Percentiles rank a stretch among this genome's conserved stretches.
Evolutionary conservation across 805 yeast genomes (phyloP).

Genomic region (Wickerhamiella lipophila): DNA sequence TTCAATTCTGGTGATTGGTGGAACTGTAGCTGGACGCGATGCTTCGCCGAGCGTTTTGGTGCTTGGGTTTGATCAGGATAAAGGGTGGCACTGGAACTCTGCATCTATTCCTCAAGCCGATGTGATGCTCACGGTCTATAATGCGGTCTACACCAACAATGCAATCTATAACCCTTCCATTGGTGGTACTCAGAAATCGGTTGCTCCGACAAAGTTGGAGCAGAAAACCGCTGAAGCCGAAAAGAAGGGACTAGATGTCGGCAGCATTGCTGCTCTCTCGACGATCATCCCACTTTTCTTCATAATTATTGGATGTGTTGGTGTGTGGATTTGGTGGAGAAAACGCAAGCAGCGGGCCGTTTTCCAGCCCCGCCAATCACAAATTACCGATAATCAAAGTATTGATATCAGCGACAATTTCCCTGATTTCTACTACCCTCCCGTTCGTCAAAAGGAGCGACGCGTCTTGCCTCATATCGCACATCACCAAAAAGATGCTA

Average conservation of each 20-base stretch:
- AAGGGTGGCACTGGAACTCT: constrained; percentile 35
- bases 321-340: constrained; percentile 24
- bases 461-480: neutral
- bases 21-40: constrained; percentile 32
- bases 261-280: constrained; percentile 36
- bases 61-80: constrained; percentile 29
- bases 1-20: constrained; percentile 47
- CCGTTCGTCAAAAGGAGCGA: constrained; percentile 2
- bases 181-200: neutral
- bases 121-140: constrained; percentile 17
- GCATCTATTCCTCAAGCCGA: constrained; percentile 9
- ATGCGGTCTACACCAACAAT: constrained; percentile 10
- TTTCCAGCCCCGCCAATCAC: constrained; percentile 16
- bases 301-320: constrained; percentile 28
- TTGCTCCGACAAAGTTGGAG: neutral
- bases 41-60: constrained; percentile 36
- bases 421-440: constrained; percentile 9
- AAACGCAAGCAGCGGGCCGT: constrained; percentile 20
- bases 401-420: constrained; percentile 4
- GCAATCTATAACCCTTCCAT: neutral
- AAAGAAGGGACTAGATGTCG: constrained; percentile 23
- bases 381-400: constrained; percentile 10
- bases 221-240: neutral
- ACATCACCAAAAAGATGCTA: neutral
- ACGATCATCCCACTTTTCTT: constrained; percentile 35